Base-by-base conservation (phyloP, 108 stramenopile genomes). In the Cyclotella sp. region DNA sequence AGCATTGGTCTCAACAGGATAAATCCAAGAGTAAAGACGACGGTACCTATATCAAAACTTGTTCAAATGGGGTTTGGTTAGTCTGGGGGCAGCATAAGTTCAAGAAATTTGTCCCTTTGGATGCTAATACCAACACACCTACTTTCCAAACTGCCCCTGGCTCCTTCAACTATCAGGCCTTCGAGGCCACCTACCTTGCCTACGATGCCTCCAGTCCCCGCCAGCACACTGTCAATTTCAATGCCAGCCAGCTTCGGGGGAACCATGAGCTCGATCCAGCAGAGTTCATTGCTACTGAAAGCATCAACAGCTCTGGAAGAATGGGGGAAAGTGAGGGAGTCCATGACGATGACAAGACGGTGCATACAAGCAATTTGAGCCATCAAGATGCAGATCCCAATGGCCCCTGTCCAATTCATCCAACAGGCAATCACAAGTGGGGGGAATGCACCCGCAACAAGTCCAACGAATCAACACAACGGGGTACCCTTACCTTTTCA, bases 331-430 rank as follows among this genome's bases (percentile, higher is more conserved):
- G 5, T 44, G 63, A 63, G 29, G 30, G 47, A 54, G 52, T 51
- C 41, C 9, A 21, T 28, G 7, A 34, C 12, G 69, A 70, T 19
- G 54, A 70, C 54, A 41, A 54, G 18, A 57, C 41, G n/a, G 40
- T 51, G 8, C 45, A 67, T 28, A 24, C 5, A 9, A 57, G 41
- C 69, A 70, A 70, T 59, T 9, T 59, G 6, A 59, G 21, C 44
- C 63, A 43, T 24, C 7, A 8, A 9, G 19, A 44, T 6, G 16
- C 29, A 9, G 22, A 64, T 5, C 63, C 41, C 7, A 19, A 22
- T 46, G 44, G 22, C 18, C 70, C 41, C 26, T 72, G 70, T 45
- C 70, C 58, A 27, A 43, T 60, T 18, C 70, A 72, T 72, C 58
- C 70, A 41, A 45, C 43, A 44, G 44, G 57, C 44, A 42, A 26